Conservation (phyloP, 495 filamentous ascomycete species). For the Haplographium delicatum region DNA sequence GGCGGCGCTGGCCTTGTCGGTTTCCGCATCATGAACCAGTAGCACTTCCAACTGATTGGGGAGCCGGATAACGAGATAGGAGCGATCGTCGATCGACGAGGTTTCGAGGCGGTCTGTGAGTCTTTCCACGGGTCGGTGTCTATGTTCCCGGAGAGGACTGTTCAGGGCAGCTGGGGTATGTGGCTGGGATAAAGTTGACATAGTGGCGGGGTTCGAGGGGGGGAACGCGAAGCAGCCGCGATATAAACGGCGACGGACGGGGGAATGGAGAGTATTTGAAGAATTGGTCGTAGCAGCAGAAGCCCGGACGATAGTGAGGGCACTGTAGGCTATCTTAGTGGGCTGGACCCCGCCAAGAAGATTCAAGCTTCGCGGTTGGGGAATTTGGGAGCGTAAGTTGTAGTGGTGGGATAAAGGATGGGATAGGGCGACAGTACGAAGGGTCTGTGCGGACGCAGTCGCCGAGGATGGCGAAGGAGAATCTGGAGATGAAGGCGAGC, state of each 20-base stretch:
- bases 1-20: conserved; percentile 93
- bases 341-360: not conserved
- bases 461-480: conserved; percentile 42
- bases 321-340: not conserved
- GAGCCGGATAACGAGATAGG: conserved; percentile 81
- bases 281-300: no score
- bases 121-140: conserved; percentile 24
- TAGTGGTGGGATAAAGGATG: conserved; percentile 27
- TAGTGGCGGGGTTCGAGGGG: conserved; percentile 21
- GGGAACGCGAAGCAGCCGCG: conserved; percentile 6
- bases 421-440: conserved; percentile 3
- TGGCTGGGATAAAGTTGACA: conserved; percentile 24
- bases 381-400: conserved; percentile 34
- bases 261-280: conserved; percentile 10
- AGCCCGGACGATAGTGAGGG: not conserved
- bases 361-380: conserved; percentile 6
- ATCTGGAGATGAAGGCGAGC: conserved; percentile 34
- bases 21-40: conserved; percentile 89
- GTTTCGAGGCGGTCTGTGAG: conserved; percentile 79
- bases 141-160: conserved; percentile 24
- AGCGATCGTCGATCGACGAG: conserved; percentile 81
- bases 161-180: conserved; percentile 20
- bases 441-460: conserved; percentile 8
- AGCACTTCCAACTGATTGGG: conserved; percentile 90
- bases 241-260: not conserved